Percentiles rank a stretch among this genome's conserved stretches.
Conservation (phyloP, 2,329 filamentous ascomycete species). For the Aspergillus udagawae region DNA sequence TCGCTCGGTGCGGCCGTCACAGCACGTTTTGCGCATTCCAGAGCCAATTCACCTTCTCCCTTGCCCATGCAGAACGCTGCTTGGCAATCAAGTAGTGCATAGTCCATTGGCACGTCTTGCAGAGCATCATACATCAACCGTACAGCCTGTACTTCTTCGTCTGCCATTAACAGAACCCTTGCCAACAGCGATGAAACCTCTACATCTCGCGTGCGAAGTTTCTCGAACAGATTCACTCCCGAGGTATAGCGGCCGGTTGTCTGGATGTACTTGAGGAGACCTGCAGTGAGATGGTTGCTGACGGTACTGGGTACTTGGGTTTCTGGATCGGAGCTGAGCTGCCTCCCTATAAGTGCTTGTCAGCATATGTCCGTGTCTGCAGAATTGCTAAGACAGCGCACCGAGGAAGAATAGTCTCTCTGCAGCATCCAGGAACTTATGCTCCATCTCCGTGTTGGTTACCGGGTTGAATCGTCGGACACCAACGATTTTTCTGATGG, state of each 20-base stretch:
- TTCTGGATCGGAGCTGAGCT: constrained; percentile 91
- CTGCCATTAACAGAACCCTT: constrained; percentile 86
- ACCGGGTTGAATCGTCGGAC: constrained; percentile 96
- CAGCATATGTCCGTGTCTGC: constrained; percentile 5
- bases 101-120: constrained; percentile 93
- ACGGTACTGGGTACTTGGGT: constrained; percentile 97
- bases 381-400: constrained; percentile 29
- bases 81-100: constrained; percentile 91
- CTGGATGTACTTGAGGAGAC: constrained; percentile 88
- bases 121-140: constrained; percentile 82
- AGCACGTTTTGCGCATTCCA: constrained; percentile 89
- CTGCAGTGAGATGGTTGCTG: constrained; percentile 91
- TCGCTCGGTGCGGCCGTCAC: constrained; percentile 95
- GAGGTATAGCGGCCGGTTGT: constrained; percentile 93
- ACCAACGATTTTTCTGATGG: constrained; percentile 95
- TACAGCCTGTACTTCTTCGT: constrained; percentile 95
- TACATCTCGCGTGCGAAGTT: constrained; percentile 81
- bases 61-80: constrained; percentile 89
- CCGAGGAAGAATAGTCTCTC: constrained; percentile 94
- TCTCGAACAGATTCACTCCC: constrained; percentile 96
- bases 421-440: constrained; percentile 89
- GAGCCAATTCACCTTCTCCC: constrained; percentile 77
- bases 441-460: constrained; percentile 96
- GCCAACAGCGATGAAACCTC: constrained; percentile 92
- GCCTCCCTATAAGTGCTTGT: constrained; percentile 63